Base-by-base conservation (phyloP, 768 basidiomycete species). In the Russula brevipes region DNA sequence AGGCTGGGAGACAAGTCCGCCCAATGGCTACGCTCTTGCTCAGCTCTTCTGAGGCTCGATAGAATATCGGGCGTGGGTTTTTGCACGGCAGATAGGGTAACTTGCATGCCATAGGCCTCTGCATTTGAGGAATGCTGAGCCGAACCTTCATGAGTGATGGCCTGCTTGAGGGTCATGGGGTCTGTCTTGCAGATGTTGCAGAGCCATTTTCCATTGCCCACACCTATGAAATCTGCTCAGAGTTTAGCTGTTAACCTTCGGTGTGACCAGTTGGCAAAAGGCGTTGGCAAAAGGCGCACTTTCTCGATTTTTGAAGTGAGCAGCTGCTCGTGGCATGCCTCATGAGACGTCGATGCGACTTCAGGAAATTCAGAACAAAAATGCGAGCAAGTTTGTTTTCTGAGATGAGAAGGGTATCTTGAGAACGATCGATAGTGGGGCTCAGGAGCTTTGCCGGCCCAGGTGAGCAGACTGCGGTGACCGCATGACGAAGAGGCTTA, bases 121-220 rank as follows among this genome's bases (percentile, higher is more conserved):
- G 67, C 64, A 38, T 64, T 59, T 16, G 39, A 63, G 7, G 57
- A 60, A 50, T 73, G 73, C 33, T 64, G 68, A 5, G 61, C 69
- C 35, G 62, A 69, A 30, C 55, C 66, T 60, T 76, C 76, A 54
- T 79, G 76, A 16, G 69, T 63, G 51, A 73, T 38, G 7, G 76
- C 77, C 2, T 70, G 71, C 53, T 71, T 66, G 53, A 70, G 24
- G 35, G 66, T 71, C 60, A 72, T 69, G 5, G 71, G 69, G 19
- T 71, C 68, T 3, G 66, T 57, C 39, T 65, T 70, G 68, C 77
- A 76, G n/a, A 70, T 55, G 47, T 71, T 72, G 65, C 74, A 78
- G 45, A 70, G 66, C 72, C 74, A 76, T 61, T 70, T 70, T 41
- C 66, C 64, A 35, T 66, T 64, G 36, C 70, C 69, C 6, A 61